Base-by-base conservation (phyloP, 176 grass and related monocot genomes). In the Raddia distichophylla region DNA sequence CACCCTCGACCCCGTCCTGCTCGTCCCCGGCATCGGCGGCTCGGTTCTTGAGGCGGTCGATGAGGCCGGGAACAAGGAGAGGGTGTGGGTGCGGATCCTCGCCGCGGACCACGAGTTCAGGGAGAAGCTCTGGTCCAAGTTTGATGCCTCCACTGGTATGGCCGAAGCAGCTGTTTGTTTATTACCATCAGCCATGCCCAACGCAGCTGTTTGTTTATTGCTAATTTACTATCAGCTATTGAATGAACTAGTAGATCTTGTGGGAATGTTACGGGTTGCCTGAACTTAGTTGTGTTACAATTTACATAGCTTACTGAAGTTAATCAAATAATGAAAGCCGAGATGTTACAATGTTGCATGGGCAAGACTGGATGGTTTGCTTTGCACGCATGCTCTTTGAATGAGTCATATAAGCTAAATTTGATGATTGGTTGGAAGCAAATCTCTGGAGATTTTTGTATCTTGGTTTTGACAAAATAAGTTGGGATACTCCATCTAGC, bases 31-130 rank as follows among this genome's bases (percentile, higher is more conserved):
- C 57, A 95, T 99, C 34, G 93, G 84, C 16, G 91, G 92, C 12
- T 95, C 93, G 34, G 88, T 99, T 3, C 86, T 99, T 32, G 86
- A 93, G 47, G 90, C 96, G 3, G 90, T 91, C 9, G 94, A 99
- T 14, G 93, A 95, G 14, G 86, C 85, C 53, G 91, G 96, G 42
- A 99, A 86, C 50, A 84, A 90, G 82, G 93, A 95, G 76, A 46
- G 96, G 79, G 80, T 95, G 2, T 99, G 96, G 96, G 96, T 98
- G 60, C 86, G 96, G 72, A 91, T 98, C 82, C 87, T 98, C 18
- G 86, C 82, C 1, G 90, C 93, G 1, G 93, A 95, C 65, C 96
- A 95, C 82, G 96, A 98, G 73, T 98, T 94, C 56, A 67, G 72
- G 55, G 83, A 74, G 16, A 95, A 95, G 71, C 81, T 98, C 35